phyloP scores from a whole-genome alignment of 2,329 filamentous ascomycete genomes.

The Cucurbitaria berberidis region DNA sequence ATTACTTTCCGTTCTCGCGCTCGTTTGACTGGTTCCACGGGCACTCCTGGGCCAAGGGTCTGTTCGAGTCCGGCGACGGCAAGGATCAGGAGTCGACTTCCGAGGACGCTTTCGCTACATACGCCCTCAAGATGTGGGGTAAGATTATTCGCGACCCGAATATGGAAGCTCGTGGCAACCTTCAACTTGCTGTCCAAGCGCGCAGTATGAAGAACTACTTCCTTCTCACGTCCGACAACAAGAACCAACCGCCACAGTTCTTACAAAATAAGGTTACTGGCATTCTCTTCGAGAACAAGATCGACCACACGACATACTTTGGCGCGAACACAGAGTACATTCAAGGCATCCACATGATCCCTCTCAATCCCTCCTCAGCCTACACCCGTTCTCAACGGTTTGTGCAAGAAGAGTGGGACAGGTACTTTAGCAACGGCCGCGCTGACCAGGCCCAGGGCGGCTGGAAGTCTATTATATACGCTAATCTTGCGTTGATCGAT shows the following conservation, averaged over 20 bases:
- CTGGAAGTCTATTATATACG: constrained; percentile 86
- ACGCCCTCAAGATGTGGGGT: constrained; percentile 96
- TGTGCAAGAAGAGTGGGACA: constrained; percentile 70
- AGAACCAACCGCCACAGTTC: constrained; percentile 75
- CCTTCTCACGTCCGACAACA: constrained; percentile 75
- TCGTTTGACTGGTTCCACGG: constrained; percentile 89
- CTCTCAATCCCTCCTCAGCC: constrained; percentile 72
- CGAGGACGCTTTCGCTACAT: constrained; percentile 88
- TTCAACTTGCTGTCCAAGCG: constrained; percentile 81
- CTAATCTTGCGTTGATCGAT: constrained; percentile 80
- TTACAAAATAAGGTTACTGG: constrained; percentile 78
- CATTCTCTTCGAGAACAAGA: constrained; percentile 92
- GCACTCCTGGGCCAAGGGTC: constrained; percentile 90
- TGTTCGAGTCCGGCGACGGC: constrained; percentile 75
- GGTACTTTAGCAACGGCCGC: constrained; percentile 75
- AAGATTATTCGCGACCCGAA: constrained; percentile 73
- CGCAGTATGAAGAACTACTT: constrained; percentile 83
- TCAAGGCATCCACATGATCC: constrained; percentile 82
- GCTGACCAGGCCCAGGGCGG: constrained; percentile 71
- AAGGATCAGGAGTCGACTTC: constrained; percentile 92
- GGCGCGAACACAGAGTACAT: constrained; percentile 72
- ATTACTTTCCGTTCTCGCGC: constrained; percentile 72
- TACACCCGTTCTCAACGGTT: constrained; percentile 74
- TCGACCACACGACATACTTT: constrained; percentile 91
- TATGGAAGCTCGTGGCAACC: constrained; percentile 79